These are phyloP conservation scores for Dictyostelium firmibasis DNA, from an alignment of 78 protist genomes.

Conservation along the genomic window DNA sequence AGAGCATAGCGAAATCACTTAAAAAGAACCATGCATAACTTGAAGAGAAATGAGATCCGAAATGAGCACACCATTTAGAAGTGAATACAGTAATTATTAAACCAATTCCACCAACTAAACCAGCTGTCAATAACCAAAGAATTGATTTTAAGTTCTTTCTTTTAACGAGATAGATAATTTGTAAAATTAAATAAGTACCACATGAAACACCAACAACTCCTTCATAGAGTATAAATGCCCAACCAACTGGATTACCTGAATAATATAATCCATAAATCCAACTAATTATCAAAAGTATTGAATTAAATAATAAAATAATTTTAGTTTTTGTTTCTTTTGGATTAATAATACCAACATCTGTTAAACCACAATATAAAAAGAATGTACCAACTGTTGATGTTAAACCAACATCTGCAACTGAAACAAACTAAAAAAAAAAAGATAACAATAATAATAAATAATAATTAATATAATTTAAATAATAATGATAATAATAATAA, in stretches of 20 bases:
- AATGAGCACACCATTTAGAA: background rate
- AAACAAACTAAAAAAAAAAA: background rate
- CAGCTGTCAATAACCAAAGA: background rate
- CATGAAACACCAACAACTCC: conserved; percentile 2
- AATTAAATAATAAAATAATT: background rate
- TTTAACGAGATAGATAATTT: background rate
- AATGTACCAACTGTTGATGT: conserved; percentile 19
- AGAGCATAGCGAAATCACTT: conserved; percentile 2
- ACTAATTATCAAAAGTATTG: background rate
- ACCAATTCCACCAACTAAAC: conserved; percentile 17
- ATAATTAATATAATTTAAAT: background rate
- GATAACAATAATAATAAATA: background rate
- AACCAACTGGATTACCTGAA: background rate
- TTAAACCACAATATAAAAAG: conserved; percentile 20
- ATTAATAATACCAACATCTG: background rate
- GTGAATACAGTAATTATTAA: background rate
- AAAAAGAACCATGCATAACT: conserved; percentile 17
- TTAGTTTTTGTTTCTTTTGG: background rate
- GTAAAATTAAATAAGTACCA: background rate
- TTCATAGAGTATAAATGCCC: background rate
- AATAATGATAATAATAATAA: background rate
- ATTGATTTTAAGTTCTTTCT: background rate
- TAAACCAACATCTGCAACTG: conserved; percentile 2
- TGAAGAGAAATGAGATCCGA: background rate
- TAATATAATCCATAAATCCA: background rate